A percentile compares a stretch with the other conserved stretches of the same genome.
Evolutionary conservation across 106 monocot species (phyloP).

Genomic region (Acorus calamus): DNA sequence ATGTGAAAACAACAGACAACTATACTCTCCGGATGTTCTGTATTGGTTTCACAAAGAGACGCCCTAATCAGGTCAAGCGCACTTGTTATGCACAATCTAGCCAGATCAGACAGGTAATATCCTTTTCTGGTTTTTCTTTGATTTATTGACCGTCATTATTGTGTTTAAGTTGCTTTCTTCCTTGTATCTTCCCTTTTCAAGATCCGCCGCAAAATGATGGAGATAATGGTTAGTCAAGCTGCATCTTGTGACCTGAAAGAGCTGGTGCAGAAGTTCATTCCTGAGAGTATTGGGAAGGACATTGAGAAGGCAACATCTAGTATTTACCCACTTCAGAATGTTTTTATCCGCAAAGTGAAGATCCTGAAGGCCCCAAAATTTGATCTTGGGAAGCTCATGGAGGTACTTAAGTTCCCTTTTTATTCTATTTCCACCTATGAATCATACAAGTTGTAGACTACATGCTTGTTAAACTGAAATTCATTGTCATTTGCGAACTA

Average conservation of each 20-base stretch:
- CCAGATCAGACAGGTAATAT: conserved; percentile 69
- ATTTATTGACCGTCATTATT: too few relatives aligned
- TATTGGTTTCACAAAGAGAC: conserved; percentile 83
- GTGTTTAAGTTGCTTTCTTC: not conserved
- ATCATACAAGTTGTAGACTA: too few relatives aligned
- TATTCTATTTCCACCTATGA: too few relatives aligned
- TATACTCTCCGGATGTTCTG: conserved; percentile 80
- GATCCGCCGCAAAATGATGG: conserved; percentile 83
- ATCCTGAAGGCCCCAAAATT: too few relatives aligned
- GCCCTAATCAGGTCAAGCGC: conserved; percentile 85
- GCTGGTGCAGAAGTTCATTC: conserved; percentile 66
- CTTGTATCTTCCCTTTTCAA: conserved; percentile 5
- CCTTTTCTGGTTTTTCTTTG: not conserved
- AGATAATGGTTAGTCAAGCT: conserved; percentile 77
- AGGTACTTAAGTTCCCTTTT: too few relatives aligned
- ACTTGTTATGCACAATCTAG: conserved; percentile 85
- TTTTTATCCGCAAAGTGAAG: too few relatives aligned
- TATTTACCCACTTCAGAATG: too few relatives aligned
- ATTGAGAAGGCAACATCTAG: conserved; percentile 63
- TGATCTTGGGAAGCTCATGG: too few relatives aligned
- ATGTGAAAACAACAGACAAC: conserved; percentile 89
- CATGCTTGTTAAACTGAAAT: too few relatives aligned
- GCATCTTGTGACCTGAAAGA: conserved; percentile 65
- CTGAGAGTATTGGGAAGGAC: conserved; percentile 75
- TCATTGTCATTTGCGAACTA: too few relatives aligned